Evolutionary conservation across 2,329 filamentous ascomycete species (phyloP).

Genomic region (Monosporascus sp.): DNA sequence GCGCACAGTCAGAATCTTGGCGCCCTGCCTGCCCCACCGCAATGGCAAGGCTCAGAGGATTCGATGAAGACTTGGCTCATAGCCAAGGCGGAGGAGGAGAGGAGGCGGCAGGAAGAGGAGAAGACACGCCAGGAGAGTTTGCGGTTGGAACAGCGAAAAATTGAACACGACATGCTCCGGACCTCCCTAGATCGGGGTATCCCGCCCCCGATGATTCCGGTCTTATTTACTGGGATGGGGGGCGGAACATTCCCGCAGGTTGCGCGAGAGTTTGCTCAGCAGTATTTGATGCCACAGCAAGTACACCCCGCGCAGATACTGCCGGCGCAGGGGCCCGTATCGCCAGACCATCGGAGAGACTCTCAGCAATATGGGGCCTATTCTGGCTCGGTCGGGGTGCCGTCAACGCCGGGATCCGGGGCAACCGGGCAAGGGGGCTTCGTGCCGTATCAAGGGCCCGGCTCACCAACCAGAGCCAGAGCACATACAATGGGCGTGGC

Average conservation of each 20-base stretch:
- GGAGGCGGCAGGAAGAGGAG: slow-evolving; percentile 69
- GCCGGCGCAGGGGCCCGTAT: slow-evolving; percentile 43
- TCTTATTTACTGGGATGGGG: slow-evolving; percentile 69
- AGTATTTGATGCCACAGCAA: slow-evolving; percentile 52
- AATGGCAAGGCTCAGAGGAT: slow-evolving; percentile 65
- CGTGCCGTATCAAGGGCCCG: slow-evolving; percentile 36
- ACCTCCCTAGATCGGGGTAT: slow-evolving; percentile 66
- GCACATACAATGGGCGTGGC: slow-evolving; percentile 43
- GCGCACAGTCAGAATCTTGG: slow-evolving; percentile 40
- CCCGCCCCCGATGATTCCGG: slow-evolving; percentile 67
- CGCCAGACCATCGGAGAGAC: slow-evolving; percentile 53
- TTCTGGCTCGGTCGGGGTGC: slow-evolving; percentile 32
- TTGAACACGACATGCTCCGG: slow-evolving; percentile 68
- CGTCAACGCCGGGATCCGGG: slow-evolving; percentile 38
- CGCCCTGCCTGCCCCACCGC: slow-evolving; percentile 58
- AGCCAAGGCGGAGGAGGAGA: slow-evolving; percentile 70
- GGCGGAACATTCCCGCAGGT: slow-evolving; percentile 56
- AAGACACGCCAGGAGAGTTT: slow-evolving; percentile 59
- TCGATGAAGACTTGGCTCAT: slow-evolving; percentile 67
- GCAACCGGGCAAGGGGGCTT: slow-evolving; percentile 36
- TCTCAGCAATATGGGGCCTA: slow-evolving; percentile 41
- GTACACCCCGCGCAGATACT: slow-evolving; percentile 46
- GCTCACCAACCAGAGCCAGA: slow-evolving; percentile 45
- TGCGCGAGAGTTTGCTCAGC: slow-evolving; percentile 63
- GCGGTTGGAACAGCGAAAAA: slow-evolving; percentile 64